Conservation (phyloP, 176 grass and related monocot genomes). For the Avena insularis region DNA sequence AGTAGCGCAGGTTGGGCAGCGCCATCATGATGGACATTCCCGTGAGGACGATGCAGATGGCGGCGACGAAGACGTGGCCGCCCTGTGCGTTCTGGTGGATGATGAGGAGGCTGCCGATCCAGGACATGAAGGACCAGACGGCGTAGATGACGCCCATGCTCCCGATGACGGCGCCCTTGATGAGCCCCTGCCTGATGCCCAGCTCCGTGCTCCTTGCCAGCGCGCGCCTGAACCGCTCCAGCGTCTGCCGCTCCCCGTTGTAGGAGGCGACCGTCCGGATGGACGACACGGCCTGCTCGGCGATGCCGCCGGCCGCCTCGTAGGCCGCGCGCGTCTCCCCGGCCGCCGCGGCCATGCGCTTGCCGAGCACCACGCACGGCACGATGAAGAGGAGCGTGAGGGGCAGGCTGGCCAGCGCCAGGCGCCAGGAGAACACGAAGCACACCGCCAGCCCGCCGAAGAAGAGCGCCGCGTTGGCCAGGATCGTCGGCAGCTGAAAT, state of each 20-base stretch:
- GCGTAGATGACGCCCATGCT: constrained; percentile 61
- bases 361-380: constrained; percentile 51
- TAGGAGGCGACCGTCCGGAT: constrained; percentile 58
- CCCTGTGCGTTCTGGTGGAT: constrained; percentile 55
- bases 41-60: constrained; percentile 57
- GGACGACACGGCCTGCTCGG: constrained; percentile 64
- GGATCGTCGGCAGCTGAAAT: constrained; percentile 48
- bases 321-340: constrained; percentile 49
- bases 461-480: constrained; percentile 56
- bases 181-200: constrained; percentile 58
- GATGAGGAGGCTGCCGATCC: constrained; percentile 56
- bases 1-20: constrained; percentile 54
- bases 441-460: constrained; percentile 39
- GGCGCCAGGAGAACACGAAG: constrained; percentile 61
- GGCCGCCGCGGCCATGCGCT: constrained; percentile 40
- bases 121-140: constrained; percentile 62
- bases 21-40: constrained; percentile 58
- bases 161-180: constrained; percentile 61
- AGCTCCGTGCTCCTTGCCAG: constrained; percentile 52
- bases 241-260: constrained; percentile 42
- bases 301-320: constrained; percentile 48
- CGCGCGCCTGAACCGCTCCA: constrained; percentile 51
- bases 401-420: constrained; percentile 56
- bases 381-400: constrained; percentile 60
- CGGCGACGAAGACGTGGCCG: constrained; percentile 64